These are phyloP conservation scores for Globisporangium acanthophoron DNA, from an alignment of 352 stramenopile genomes.

Conservation along the genomic window DNA sequence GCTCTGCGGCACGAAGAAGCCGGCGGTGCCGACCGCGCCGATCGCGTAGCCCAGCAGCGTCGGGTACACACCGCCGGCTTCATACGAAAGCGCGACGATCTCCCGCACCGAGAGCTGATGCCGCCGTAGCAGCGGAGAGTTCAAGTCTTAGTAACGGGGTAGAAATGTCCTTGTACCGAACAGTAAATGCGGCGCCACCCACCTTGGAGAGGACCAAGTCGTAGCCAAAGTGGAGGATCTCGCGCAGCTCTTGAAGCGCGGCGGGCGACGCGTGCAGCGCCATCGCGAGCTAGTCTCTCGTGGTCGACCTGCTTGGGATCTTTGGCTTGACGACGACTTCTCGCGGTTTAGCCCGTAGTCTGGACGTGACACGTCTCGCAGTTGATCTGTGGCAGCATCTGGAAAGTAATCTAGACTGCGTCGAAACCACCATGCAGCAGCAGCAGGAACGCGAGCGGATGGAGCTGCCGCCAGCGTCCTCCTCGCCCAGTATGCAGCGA, in stretches of 20 bases:
- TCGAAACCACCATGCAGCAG: no score
- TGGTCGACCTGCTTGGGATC: no score
- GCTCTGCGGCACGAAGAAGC: conserved; percentile 19
- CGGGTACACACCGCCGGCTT: conserved; percentile 50
- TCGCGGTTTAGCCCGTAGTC: no score
- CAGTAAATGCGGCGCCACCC: not conserved
- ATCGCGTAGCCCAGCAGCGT: conserved; percentile 53
- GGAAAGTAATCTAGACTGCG: no score
- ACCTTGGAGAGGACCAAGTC: conserved; percentile 12
- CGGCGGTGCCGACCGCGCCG: conserved; percentile 32
- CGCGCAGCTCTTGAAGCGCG: conserved; percentile 8
- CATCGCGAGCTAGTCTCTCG: not conserved
- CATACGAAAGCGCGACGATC: conserved; percentile 42
- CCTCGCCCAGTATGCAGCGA: not conserved
- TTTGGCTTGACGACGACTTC: no score
- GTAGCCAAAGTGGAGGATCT: conserved; percentile 10
- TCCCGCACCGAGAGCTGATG: conserved; percentile 35
- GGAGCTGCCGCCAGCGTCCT: no score
- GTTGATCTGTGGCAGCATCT: no score
- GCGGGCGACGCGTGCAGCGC: conserved; percentile 3
- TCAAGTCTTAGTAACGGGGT: not conserved
- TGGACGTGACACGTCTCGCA: no score
- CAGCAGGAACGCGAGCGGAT: no score
- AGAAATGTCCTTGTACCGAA: not conserved
- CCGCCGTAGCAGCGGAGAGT: no score